A percentile compares a stretch with the other conserved stretches of the same genome.
These are phyloP conservation scores for Melanogaster broomeanus DNA, from an alignment of 768 basidiomycete genomes.

Conservation along the genomic window DNA sequence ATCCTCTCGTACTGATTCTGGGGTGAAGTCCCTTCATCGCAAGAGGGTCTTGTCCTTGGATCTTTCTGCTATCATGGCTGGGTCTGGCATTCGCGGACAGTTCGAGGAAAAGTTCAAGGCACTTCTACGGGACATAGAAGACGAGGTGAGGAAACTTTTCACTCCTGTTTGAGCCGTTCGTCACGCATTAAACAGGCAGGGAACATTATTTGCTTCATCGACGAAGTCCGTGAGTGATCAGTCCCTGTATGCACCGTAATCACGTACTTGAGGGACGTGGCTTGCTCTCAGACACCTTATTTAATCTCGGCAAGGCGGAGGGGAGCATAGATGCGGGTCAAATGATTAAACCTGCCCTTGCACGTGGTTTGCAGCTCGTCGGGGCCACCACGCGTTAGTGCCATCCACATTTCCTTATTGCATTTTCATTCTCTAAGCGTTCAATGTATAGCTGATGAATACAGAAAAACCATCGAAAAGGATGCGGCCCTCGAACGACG, in stretches of 20 bases:
- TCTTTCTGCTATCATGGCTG: slow-evolving; percentile 81
- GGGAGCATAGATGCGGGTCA: slow-evolving; percentile 91
- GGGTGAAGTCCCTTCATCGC: slow-evolving; percentile 69
- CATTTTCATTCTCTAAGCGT: background rate
- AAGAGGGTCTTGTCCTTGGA: slow-evolving; percentile 90
- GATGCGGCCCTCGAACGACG: slow-evolving; percentile 89
- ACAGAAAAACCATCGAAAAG: slow-evolving; percentile 88
- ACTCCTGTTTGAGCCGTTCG: slow-evolving; percentile 22
- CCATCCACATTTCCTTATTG: background rate
- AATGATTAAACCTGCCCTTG: slow-evolving; percentile 92
- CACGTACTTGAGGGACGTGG: background rate
- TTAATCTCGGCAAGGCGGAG: slow-evolving; percentile 89
- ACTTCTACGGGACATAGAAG: slow-evolving; percentile 87
- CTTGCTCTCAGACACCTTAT: slow-evolving; percentile 58
- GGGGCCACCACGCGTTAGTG: slow-evolving; percentile 85
- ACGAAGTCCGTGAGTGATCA: slow-evolving; percentile 81
- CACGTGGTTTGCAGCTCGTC: slow-evolving; percentile 83
- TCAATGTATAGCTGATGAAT: slow-evolving; percentile 67
- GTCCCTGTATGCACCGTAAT: background rate
- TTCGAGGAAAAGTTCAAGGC: slow-evolving; percentile 95
- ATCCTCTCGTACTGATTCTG: background rate
- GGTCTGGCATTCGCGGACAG: slow-evolving; percentile 88
- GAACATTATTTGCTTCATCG: slow-evolving; percentile 90
- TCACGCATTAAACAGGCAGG: slow-evolving; percentile 47
- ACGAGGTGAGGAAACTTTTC: slow-evolving; percentile 51